Conservation (phyloP, 75 land plant genomes). For the Azolla pinnata region DNA sequence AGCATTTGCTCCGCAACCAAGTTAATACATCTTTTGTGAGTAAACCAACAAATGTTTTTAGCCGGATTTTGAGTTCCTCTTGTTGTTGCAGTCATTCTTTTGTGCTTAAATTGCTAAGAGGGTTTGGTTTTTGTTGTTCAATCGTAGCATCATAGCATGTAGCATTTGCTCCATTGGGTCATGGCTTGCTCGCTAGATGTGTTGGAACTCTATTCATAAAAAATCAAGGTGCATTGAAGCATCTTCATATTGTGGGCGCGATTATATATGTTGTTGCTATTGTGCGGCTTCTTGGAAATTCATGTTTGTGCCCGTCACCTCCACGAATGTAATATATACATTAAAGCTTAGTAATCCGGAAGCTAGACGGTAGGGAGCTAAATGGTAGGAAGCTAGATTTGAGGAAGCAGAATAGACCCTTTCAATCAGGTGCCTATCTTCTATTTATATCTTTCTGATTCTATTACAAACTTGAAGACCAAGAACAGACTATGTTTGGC, state of each 20-base stretch:
- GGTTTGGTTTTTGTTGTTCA: not conserved
- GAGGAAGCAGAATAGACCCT: too few species aligned
- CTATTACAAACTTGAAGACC: too few species aligned
- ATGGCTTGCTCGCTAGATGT: too few species aligned
- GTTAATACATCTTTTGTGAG: not conserved
- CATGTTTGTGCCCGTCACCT: not conserved
- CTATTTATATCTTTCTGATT: too few species aligned
- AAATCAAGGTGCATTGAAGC: not conserved
- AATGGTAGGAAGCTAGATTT: too few species aligned
- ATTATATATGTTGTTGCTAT: not conserved
- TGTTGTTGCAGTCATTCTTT: not conserved
- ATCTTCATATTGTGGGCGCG: not conserved
- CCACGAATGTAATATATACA: not conserved
- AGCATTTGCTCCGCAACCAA: not conserved
- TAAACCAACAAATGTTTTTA: not conserved
- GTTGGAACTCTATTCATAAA: too few species aligned
- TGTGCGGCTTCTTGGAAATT: not conserved
- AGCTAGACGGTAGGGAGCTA: too few species aligned
- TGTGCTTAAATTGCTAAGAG: not conserved
- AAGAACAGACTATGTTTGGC: too few species aligned
- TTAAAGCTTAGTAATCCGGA: too few species aligned
- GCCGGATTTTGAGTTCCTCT: not conserved
- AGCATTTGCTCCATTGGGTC: not conserved
- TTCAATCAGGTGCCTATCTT: too few species aligned
- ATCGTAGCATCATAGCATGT: not conserved